Percentiles rank a stretch among this genome's conserved stretches.
These are phyloP conservation scores for Sechiopsis laciniata DNA, from an alignment of 306 rosid species.

Conservation along the genomic window DNA sequence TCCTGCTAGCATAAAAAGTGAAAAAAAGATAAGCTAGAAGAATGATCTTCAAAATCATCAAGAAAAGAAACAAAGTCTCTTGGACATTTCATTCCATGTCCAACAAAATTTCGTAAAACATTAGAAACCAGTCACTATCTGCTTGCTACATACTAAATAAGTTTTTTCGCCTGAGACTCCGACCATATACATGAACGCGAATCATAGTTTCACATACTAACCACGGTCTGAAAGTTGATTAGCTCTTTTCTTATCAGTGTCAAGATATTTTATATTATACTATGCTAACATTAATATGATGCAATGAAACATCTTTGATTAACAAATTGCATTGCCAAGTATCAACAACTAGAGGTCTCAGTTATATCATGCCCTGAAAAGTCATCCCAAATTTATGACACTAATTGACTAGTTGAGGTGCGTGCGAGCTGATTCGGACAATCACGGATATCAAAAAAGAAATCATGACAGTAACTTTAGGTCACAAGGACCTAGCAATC, in stretches of 20 bases:
- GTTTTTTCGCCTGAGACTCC: too few relatives aligned
- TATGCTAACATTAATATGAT: not conserved
- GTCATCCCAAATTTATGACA: not conserved
- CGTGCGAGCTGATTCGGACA: too few relatives aligned
- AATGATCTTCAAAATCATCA: not conserved
- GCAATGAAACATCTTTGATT: not conserved
- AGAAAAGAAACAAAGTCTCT: not conserved
- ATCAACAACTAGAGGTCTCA: not conserved
- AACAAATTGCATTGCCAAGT: not conserved
- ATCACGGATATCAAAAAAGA: too few relatives aligned
- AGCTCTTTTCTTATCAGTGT: not conserved
- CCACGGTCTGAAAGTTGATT: not conserved
- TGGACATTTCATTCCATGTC: not conserved
- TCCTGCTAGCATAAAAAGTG: conserved; percentile 31
- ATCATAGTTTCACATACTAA: not conserved
- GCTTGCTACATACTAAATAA: too few relatives aligned
- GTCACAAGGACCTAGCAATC: too few relatives aligned
- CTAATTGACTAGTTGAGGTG: too few relatives aligned
- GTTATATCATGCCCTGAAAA: not conserved
- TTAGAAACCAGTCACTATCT: too few relatives aligned
- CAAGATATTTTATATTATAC: not conserved
- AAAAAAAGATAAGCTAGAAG: not conserved
- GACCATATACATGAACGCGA: not conserved
- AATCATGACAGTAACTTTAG: too few relatives aligned
- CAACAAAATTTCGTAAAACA: not conserved